Percentiles rank a stretch among this genome's conserved stretches.
These are phyloP conservation scores for Penicillium sp. DNA, from an alignment of 2,329 filamentous ascomycete genomes.

Conservation along the genomic window DNA sequence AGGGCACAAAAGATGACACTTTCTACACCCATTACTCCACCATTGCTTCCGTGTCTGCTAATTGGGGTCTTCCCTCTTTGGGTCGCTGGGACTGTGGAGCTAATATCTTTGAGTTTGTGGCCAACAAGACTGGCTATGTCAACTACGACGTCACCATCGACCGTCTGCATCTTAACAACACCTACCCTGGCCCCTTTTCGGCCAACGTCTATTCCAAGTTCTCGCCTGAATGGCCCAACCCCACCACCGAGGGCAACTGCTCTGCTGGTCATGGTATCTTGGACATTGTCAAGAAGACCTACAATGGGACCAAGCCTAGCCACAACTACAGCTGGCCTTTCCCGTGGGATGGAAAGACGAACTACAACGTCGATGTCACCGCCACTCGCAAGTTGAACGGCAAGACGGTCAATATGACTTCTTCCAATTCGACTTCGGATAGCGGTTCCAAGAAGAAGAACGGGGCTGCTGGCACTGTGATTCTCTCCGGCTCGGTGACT, in stretches of 20 bases:
- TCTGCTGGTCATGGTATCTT: conserved; percentile 39
- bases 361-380: conserved; percentile 29
- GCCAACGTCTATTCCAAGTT: conserved; percentile 25
- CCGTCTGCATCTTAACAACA: conserved; percentile 54
- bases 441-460: conserved; percentile 8
- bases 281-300: conserved; percentile 33
- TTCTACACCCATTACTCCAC: conserved; percentile 77
- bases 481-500: conserved; percentile 8
- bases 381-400: conserved; percentile 23
- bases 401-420: background rate
- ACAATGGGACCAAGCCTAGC: conserved; percentile 23
- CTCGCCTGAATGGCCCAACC: conserved; percentile 31
- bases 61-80: conserved; percentile 69
- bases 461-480: conserved; percentile 6
- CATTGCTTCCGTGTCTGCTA: conserved; percentile 66
- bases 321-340: conserved; percentile 39
- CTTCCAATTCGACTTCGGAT: background rate
- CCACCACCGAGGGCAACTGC: conserved; percentile 33
- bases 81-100: conserved; percentile 73
- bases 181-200: conserved; percentile 52
- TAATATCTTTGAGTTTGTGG: conserved; percentile 66
- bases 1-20: conserved; percentile 67
- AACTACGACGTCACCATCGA: conserved; percentile 42
- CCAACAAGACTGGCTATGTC: conserved; percentile 60
- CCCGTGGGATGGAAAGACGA: conserved; percentile 15